Conservation (phyloP, 257 asterid genomes). For the Gynochthodes officinalis region DNA sequence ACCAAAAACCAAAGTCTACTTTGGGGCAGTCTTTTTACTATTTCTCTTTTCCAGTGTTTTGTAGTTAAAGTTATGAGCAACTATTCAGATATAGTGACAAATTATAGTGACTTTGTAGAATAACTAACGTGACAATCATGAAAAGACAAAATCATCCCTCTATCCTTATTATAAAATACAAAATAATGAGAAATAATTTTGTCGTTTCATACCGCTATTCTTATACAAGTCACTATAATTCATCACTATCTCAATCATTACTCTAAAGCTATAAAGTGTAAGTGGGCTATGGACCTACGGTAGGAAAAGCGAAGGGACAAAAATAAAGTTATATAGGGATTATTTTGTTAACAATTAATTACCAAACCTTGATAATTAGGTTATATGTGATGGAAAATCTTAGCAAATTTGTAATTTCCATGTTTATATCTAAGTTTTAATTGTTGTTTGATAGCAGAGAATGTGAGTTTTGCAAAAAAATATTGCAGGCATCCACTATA, state of each 20-base stretch:
- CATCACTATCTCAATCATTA: too few species aligned
- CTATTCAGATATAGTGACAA: too few species aligned
- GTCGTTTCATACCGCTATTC: too few species aligned
- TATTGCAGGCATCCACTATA: too few species aligned
- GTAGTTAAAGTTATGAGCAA: neutral
- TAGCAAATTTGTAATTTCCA: neutral
- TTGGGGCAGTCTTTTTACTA: neutral
- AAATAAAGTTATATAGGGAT: conserved; percentile 3
- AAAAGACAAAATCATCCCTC: too few species aligned
- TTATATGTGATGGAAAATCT: neutral
- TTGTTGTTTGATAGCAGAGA: neutral
- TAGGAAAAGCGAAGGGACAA: neutral
- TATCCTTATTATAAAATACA: too few species aligned
- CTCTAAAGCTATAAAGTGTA: conserved; percentile 4
- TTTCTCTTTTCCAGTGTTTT: neutral
- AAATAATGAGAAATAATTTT: too few species aligned
- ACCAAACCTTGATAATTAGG: neutral
- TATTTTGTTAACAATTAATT: neutral
- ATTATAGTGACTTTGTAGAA: too few species aligned
- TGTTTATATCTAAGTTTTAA: neutral
- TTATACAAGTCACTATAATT: too few species aligned
- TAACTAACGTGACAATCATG: too few species aligned
- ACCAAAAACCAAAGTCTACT: neutral
- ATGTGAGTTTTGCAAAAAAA: too few species aligned
- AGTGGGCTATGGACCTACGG: neutral